These are phyloP conservation scores for Boletus subcaerulescens DNA, from an alignment of 768 basidiomycete genomes.

Conservation along the genomic window DNA sequence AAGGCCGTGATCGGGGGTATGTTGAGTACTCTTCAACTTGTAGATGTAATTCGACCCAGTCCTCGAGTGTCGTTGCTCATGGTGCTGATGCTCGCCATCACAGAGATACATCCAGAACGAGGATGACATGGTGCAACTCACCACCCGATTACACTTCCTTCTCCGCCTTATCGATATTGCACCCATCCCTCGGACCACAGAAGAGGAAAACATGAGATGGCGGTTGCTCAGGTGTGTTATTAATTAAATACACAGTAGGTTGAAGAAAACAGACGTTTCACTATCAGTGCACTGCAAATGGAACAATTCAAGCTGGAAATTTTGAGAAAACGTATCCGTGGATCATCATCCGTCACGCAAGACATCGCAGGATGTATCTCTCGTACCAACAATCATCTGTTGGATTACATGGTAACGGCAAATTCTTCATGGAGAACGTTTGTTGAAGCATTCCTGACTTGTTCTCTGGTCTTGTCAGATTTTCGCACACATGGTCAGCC, in stretches of 20 bases:
- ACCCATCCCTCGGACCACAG: background rate
- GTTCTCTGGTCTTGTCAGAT: background rate
- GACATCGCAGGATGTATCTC: background rate
- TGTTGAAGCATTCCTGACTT: background rate
- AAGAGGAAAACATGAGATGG: background rate
- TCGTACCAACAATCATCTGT: background rate
- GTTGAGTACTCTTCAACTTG: background rate
- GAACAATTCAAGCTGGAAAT: background rate
- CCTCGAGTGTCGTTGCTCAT: too few relatives aligned
- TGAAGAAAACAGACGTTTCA: too few relatives aligned
- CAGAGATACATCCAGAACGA: conserved; percentile 6
- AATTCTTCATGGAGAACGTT: too few relatives aligned
- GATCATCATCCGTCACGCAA: background rate
- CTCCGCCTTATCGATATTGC: background rate
- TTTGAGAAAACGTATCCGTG: background rate
- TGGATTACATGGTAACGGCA: conserved; percentile 8
- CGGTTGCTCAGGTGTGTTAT: background rate
- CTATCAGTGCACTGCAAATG: too few relatives aligned
- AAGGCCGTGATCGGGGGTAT: background rate
- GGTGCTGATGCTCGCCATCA: background rate
- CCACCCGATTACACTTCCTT: background rate
- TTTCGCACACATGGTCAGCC: background rate
- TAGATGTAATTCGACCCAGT: background rate
- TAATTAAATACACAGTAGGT: background rate
- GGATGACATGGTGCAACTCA: background rate